Conservation (phyloP, 768 basidiomycete genomes). For the Phaffia australis region DNA sequence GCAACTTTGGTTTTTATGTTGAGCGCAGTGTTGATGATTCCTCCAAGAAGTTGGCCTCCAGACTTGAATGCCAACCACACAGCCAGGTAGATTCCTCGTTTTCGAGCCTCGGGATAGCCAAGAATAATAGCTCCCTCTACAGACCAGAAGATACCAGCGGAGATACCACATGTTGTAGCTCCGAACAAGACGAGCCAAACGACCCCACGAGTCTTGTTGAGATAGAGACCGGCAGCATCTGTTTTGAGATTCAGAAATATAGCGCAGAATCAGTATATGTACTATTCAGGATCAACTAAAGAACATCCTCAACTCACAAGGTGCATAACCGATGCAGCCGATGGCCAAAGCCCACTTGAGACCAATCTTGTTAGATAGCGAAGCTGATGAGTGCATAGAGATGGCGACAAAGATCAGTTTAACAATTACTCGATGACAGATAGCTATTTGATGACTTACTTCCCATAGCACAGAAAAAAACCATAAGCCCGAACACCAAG, state of each 20-base stretch:
- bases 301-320: neutral
- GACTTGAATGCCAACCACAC: constrained; percentile 31
- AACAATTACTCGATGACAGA: no score
- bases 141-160: constrained; percentile 32
- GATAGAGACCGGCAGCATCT: constrained; percentile 33
- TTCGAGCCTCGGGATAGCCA: constrained; percentile 32
- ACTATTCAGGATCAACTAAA: constrained; percentile 6
- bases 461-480: constrained; percentile 2
- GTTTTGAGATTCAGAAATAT: neutral
- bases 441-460: neutral
- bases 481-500: constrained; percentile 23
- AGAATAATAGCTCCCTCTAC: constrained; percentile 31
- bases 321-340: neutral
- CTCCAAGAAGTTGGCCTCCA: constrained; percentile 31
- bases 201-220: constrained; percentile 29
- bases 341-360: neutral
- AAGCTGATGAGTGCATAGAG: neutral
- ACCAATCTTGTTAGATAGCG: constrained; percentile 6
- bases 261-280: neutral
- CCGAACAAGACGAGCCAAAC: constrained; percentile 34
- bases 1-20: constrained; percentile 28
- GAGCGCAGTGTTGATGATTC: constrained; percentile 30
- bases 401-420: neutral
- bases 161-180: constrained; percentile 30
- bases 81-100: constrained; percentile 32